A percentile compares a stretch with the other conserved stretches of the same genome.
Conservation (phyloP, 805 yeast genomes). For the Scheffersomyces coipomensis region DNA sequence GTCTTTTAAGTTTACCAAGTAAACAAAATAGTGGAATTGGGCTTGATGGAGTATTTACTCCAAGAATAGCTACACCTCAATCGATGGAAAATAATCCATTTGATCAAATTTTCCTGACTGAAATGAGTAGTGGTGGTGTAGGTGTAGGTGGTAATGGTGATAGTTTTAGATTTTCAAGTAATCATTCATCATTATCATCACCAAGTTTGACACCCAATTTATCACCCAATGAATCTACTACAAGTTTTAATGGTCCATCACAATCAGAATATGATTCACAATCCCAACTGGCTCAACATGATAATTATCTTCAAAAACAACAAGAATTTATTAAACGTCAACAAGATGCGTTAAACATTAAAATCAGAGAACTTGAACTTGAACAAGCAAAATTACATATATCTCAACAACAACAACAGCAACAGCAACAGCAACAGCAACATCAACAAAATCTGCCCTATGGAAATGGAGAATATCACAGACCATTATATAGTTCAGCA, state of each 20-base stretch:
- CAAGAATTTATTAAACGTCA: conserved; percentile 37
- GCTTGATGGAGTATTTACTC: conserved; percentile 32
- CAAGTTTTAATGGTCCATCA: background rate
- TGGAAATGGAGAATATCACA: background rate
- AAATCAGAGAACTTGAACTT: conserved; percentile 2
- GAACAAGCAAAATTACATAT: conserved; percentile 3
- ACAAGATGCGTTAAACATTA: conserved; percentile 17
- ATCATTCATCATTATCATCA: background rate
- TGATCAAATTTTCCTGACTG: conserved; percentile 23
- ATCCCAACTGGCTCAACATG: conserved; percentile 28
- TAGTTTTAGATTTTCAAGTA: background rate
- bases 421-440: background rate
- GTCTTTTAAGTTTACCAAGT: background rate
- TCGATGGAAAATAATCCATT: conserved; percentile 36
- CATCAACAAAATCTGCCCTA: background rate
- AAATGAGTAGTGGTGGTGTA: background rate
- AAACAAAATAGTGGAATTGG: background rate
- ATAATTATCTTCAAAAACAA: conserved; percentile 34
- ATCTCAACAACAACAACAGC: conserved; percentile 3
- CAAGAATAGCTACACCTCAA: conserved; percentile 33
- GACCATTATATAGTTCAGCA: background rate
- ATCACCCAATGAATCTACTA: conserved; percentile 8
- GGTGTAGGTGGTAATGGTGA: too few relatives aligned
- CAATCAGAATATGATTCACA: background rate
- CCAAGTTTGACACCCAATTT: conserved; percentile 8